phyloP scores from a whole-genome alignment of 345 rosid genomes.

The Crucihimalaya himalaica region DNA sequence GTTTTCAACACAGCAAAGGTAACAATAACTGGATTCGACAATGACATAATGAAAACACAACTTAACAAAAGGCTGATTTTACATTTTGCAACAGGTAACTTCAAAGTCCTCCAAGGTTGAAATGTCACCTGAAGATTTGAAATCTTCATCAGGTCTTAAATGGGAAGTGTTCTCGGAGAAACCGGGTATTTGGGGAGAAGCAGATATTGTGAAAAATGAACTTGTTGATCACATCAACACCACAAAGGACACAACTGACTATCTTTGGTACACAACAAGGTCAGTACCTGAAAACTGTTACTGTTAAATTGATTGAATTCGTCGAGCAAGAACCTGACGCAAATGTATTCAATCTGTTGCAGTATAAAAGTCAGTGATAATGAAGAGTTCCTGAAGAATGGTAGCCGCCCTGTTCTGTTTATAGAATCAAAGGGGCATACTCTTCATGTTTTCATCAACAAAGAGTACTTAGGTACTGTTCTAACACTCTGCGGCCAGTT shows the following conservation, averaged over 20 bases:
- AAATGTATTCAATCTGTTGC: slow-evolving; percentile 33
- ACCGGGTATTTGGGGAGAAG: slow-evolving; percentile 76
- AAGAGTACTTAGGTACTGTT: slow-evolving; percentile 58
- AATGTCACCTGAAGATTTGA: slow-evolving; percentile 77
- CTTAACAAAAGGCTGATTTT: neutral
- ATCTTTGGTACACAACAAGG: slow-evolving; percentile 98
- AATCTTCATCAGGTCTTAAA: slow-evolving; percentile 49
- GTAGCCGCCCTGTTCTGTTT: slow-evolving; percentile 58
- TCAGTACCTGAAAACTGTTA: slow-evolving; percentile 35
- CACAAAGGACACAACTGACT: slow-evolving; percentile 84
- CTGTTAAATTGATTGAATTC: neutral
- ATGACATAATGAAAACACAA: neutral
- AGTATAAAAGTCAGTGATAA: slow-evolving; percentile 58
- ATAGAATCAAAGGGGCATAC: slow-evolving; percentile 95
- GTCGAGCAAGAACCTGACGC: slow-evolving; percentile 20
- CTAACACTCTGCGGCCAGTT: slow-evolving; percentile 16
- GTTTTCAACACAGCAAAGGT: slow-evolving; percentile 90
- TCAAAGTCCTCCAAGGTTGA: slow-evolving; percentile 67
- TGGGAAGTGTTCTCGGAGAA: slow-evolving; percentile 79
- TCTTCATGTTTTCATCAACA: slow-evolving; percentile 82
- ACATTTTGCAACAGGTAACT: slow-evolving; percentile 54
- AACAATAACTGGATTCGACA: slow-evolving; percentile 4
- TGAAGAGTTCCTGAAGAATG: slow-evolving; percentile 64
- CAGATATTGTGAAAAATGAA: slow-evolving; percentile 57
- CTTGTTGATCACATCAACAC: slow-evolving; percentile 85